These are phyloP conservation scores for Calycina marina DNA, from an alignment of 2,329 filamentous ascomycete genomes.

Conservation along the genomic window DNA sequence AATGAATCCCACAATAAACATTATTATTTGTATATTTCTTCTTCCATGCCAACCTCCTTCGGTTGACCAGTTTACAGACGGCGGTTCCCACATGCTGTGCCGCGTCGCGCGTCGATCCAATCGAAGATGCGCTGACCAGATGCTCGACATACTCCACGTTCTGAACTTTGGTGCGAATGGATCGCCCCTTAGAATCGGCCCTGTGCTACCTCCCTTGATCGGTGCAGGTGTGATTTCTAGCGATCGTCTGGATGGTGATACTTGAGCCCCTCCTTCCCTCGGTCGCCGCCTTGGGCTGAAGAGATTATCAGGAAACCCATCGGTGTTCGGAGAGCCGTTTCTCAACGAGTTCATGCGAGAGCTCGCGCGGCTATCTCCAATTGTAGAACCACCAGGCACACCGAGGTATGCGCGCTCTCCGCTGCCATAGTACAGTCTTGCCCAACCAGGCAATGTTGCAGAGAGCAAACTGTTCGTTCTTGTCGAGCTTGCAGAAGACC, in stretches of 20 bases:
- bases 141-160: constrained; percentile 43
- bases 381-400: constrained; percentile 19
- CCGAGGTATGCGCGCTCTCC: constrained; percentile 41
- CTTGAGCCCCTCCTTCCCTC: constrained; percentile 23
- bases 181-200: constrained; percentile 7
- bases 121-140: constrained; percentile 62
- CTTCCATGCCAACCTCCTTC: constrained; percentile 46
- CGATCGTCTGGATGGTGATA: constrained; percentile 23
- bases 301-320: constrained; percentile 31
- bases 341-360: constrained; percentile 30
- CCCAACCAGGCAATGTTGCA: constrained; percentile 30
- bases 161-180: constrained; percentile 12
- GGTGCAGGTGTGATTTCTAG: constrained; percentile 30
- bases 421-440: constrained; percentile 55
- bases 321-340: constrained; percentile 34
- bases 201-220: constrained; percentile 6
- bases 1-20: constrained; percentile 66
- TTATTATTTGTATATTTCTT: constrained; percentile 58
- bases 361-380: constrained; percentile 31
- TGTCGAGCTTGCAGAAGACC: constrained; percentile 25
- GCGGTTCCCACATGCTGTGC: constrained; percentile 57
- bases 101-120: constrained; percentile 43
- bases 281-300: constrained; percentile 32
- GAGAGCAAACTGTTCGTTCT: constrained; percentile 29
- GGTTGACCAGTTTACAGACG: constrained; percentile 49